These are phyloP conservation scores for Tulasnella sp. DNA, from an alignment of 768 basidiomycete species.

Conservation along the genomic window DNA sequence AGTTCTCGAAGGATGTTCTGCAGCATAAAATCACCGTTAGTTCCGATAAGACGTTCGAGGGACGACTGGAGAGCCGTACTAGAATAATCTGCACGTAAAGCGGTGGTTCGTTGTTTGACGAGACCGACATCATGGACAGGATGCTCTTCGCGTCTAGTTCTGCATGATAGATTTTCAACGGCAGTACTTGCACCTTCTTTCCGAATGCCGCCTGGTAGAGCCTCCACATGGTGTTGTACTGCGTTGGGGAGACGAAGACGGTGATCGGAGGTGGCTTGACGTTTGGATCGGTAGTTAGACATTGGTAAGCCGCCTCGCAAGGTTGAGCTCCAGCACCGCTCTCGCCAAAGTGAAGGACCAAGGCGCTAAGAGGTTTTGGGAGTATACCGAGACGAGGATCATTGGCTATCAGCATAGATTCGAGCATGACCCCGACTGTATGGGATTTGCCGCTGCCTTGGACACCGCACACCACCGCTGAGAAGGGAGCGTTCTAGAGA, in stretches of 20 bases:
- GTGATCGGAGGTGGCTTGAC: constrained; percentile 25
- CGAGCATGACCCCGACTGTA: constrained; percentile 16
- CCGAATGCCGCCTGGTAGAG: constrained; percentile 36
- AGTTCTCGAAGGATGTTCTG: constrained; percentile 17
- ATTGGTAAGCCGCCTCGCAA: constrained; percentile 60
- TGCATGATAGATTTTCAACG: constrained; percentile 34
- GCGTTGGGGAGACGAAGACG: constrained; percentile 56
- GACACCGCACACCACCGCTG: constrained; percentile 20
- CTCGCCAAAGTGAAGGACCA: constrained; percentile 61
- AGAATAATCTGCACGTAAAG: constrained; percentile 62
- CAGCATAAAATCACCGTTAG: background rate
- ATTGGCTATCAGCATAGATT: constrained; percentile 8
- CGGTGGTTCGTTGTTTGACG: constrained; percentile 50
- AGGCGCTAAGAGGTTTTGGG: constrained; percentile 38
- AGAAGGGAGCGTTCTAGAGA: constrained; percentile 17
- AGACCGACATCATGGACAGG: constrained; percentile 18
- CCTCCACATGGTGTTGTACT: constrained; percentile 49
- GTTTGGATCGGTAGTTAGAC: constrained; percentile 30
- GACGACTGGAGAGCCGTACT: constrained; percentile 34
- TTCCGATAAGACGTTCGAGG: background rate
- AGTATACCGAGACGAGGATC: constrained; percentile 9
- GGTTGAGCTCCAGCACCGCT: constrained; percentile 51
- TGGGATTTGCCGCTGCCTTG: constrained; percentile 22
- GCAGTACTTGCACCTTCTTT: constrained; percentile 25
- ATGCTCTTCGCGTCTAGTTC: constrained; percentile 16